Evolutionary conservation across 441 rosid species (phyloP), one percentile per base, ranked within the genome.

Genomic region (Adansonia grandidieri): DNA sequence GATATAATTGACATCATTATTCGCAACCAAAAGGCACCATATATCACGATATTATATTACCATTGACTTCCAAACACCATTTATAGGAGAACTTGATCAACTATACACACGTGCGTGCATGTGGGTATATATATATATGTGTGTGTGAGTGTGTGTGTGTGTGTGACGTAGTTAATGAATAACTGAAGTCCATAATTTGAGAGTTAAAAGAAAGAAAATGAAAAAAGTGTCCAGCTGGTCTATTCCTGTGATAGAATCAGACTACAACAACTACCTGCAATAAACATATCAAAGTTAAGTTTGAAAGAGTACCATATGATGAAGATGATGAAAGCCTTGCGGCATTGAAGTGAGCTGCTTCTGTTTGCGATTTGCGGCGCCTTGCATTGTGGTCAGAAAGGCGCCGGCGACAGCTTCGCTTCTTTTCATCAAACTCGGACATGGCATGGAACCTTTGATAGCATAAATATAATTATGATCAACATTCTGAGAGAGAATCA

Each of bases 361-460:
- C 96, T 56, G 90, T 87, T 75, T 89, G 98, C 68, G 95, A 93
- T 82, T 92, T 95, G 80, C 98, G 96, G 15, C 98, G 94, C 83
- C 98, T 87, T 77, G 98, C 98, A 87, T 95, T 95, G 80, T 95
- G 98, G 85, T 95, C 96, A 71, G 91, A 91, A 65, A 93, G 92
- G 58, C 98, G 96, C 80, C 89, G 83, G 28, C 98, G 91, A 73
- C 98, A 95, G 87, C 98, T 95, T 60, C 98, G 86, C 86, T 95
- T 95, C 90, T 88, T 93, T 73, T 88, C 97, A 82, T 95, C 98
- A 74, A 95, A 95, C 80, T 95, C 98, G 19, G 92, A 84, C 66
- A 91, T 86, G 51, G 91, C 85, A 69, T 95, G 98, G 84, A 95
- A 93, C 91, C 98, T 95, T 84, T 58, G 56, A 81, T 57, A 80